These are phyloP conservation scores for Myxozyma geophila DNA, from an alignment of 805 yeast genomes.

Conservation along the genomic window DNA sequence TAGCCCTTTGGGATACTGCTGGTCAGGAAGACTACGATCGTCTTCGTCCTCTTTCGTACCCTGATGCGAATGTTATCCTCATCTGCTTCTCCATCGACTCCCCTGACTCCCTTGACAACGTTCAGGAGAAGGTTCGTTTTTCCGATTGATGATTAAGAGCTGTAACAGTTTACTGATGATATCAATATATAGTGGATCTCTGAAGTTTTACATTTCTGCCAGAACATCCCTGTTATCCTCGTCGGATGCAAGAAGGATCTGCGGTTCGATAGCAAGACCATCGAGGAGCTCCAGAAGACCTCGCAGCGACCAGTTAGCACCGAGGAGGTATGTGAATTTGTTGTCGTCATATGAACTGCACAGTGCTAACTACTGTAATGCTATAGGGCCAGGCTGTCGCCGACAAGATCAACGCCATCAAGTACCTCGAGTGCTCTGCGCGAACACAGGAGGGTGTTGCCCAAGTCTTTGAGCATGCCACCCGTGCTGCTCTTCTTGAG, in stretches of 20 bases:
- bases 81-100: constrained; percentile 90
- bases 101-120: constrained; percentile 91
- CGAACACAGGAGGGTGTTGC: constrained; percentile 89
- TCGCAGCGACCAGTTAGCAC: constrained; percentile 81
- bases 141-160: neutral
- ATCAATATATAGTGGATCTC: constrained; percentile 67
- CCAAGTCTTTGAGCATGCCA: constrained; percentile 90
- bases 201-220: constrained; percentile 92
- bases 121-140: constrained; percentile 69
- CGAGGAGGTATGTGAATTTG: constrained; percentile 53
- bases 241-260: constrained; percentile 93
- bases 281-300: constrained; percentile 72
- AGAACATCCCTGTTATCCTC: constrained; percentile 87
- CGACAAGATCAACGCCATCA: constrained; percentile 83
- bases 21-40: constrained; percentile 98
- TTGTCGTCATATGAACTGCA: neutral
- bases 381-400: constrained; percentile 75
- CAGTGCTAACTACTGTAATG: neutral
- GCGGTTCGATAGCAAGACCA: constrained; percentile 78
- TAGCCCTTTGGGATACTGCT: constrained; percentile 97
- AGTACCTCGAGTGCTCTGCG: constrained; percentile 91
- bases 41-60: constrained; percentile 86
- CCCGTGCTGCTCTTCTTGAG: constrained; percentile 84
- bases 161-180: neutral
- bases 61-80: constrained; percentile 88